Percentiles rank a stretch among this genome's conserved stretches.
Conservation (phyloP, 306 rosid species). For the Oxytropis ochrocephala region DNA sequence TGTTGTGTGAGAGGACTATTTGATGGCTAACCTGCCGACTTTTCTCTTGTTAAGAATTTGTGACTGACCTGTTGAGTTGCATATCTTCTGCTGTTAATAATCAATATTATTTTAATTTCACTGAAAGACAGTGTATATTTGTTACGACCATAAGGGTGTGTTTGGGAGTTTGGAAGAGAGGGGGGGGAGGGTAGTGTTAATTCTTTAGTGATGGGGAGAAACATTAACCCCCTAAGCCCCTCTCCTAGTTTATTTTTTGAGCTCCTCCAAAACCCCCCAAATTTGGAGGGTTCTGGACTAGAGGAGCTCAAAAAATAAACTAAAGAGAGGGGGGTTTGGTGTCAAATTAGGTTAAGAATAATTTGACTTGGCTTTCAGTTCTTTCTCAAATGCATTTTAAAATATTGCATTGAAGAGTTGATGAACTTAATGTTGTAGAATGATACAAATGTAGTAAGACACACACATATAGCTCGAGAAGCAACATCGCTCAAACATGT, state of each 20-base stretch:
- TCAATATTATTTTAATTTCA: neutral
- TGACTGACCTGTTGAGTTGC: constrained; percentile 8
- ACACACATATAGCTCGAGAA: neutral
- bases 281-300: too few species aligned
- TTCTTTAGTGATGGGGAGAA: too few species aligned
- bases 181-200: too few species aligned
- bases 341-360: neutral
- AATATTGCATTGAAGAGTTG: neutral
- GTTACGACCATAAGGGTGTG: neutral
- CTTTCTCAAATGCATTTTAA: neutral
- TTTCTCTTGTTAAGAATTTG: neutral
- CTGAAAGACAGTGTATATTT: neutral
- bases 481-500: neutral
- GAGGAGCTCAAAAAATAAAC: too few species aligned
- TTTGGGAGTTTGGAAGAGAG: too few species aligned
- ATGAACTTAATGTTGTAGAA: neutral
- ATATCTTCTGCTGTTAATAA: neutral
- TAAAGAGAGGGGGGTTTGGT: too few species aligned
- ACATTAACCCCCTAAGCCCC: too few species aligned
- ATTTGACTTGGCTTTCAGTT: neutral
- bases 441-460: neutral
- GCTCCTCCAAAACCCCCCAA: too few species aligned
- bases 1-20: neutral
- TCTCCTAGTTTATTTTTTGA: too few species aligned
- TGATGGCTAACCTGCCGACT: neutral